A percentile compares a stretch with the other conserved stretches of the same genome.
These are phyloP conservation scores for Talaromyces sp. DNA, from an alignment of 2,329 filamentous ascomycete genomes.

Conservation along the genomic window DNA sequence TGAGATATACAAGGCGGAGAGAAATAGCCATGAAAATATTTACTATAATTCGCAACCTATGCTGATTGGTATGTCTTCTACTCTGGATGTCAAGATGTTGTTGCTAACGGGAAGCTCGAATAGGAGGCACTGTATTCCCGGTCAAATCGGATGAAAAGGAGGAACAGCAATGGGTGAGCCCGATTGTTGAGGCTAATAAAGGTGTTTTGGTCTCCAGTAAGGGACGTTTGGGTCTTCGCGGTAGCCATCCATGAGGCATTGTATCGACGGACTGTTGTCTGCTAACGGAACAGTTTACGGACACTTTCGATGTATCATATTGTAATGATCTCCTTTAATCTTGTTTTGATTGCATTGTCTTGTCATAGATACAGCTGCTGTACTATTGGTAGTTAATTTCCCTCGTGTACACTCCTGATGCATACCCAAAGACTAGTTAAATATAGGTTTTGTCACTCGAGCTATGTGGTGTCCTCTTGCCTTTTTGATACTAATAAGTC, in stretches of 20 bases:
- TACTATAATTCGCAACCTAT: conserved; percentile 41
- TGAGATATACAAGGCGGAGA: conserved; percentile 48
- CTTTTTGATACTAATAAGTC: too few relatives aligned
- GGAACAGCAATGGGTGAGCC: conserved; percentile 9
- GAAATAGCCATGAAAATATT: conserved; percentile 51
- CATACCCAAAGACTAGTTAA: too few relatives aligned
- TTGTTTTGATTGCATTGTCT: neutral
- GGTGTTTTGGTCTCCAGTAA: conserved; percentile 10
- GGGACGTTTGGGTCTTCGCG: conserved; percentile 10
- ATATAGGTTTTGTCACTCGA: neutral
- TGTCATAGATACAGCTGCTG: neutral
- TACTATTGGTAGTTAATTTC: neutral
- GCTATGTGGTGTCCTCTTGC: too few relatives aligned
- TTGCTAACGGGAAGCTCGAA: neutral
- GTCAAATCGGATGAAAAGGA: neutral
- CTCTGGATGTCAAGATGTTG: neutral
- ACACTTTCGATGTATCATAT: neutral
- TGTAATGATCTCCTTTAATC: neutral
- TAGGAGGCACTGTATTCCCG: conserved; percentile 10
- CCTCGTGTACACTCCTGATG: too few relatives aligned
- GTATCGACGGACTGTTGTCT: neutral
- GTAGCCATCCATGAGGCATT: neutral
- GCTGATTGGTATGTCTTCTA: conserved; percentile 13
- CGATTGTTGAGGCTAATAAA: conserved; percentile 12
- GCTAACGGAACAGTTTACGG: neutral